Evolutionary conservation across 2,329 filamentous ascomycete genomes (phyloP), one percentile per base, ranked within the genome.

Genomic region (Zasmidium cellare): DNA sequence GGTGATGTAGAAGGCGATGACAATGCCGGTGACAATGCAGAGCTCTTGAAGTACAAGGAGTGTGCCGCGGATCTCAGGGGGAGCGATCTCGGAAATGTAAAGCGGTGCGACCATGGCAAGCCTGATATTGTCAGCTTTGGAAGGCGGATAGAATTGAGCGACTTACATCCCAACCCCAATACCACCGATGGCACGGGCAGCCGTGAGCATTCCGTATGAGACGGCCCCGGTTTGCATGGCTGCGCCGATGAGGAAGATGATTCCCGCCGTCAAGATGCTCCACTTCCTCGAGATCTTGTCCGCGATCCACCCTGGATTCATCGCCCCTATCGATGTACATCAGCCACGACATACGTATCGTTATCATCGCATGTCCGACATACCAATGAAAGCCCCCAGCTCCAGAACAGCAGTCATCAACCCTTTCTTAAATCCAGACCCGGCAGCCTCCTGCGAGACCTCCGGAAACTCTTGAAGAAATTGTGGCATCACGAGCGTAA

Each of bases 11-110:
- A 78, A 84, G 1, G 81, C 77, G 22, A 82, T 72, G 3, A 83
- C 76, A 55, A 78, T 79, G 2, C 80, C 79, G 18, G 74, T 67
- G 14, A 79, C 77, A 51, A 81, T 81, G 51, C 70, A 72, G 56
- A 81, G 71, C 49, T 79, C 74, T 56, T 81, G 76, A 3, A 81
- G 67, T 1, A 80, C 84, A 48, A 83, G 74, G 3, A 78, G 67
- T 1, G 74, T 67, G 1, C 76, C 76, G 44, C 76, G 64, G 3
- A 76, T 69, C 51, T 77, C 71, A 0, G 75, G 74, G 0, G 93
- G 92, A 2, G 90, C 86, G 12, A 96, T 79, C 74, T 97, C 93
- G 9, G 89, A 88, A 59, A 97, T 93, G 75, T 96, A 96, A 46
- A 79, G 79, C 45, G 35, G 62, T 18, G 61, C 74, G 58, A 58